phyloP scores from a whole-genome alignment of 257 asterid genomes.

The Solanum phureja region DNA sequence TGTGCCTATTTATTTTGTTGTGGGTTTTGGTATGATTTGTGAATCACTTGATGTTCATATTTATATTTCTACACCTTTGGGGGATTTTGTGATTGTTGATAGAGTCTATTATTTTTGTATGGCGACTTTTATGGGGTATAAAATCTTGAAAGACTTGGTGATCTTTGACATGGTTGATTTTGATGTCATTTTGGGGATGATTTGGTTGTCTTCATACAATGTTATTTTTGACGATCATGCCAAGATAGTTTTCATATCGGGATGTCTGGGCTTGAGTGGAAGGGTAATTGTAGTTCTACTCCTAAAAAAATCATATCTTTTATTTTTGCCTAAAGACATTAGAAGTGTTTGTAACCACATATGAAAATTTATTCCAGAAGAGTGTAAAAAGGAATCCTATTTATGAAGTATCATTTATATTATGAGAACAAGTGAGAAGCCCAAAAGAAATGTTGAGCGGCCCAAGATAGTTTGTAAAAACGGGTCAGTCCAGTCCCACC shows the following conservation, averaged over 20 bases:
- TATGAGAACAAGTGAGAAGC: neutral
- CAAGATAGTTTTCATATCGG: neutral
- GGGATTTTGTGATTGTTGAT: neutral
- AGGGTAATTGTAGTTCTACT: neutral
- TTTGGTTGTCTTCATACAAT: neutral
- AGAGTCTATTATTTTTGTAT: neutral
- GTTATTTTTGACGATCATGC: neutral
- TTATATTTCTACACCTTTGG: neutral
- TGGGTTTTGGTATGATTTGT: neutral
- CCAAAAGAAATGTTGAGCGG: neutral
- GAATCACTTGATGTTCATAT: neutral
- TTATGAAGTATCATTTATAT: neutral
- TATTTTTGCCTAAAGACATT: neutral
- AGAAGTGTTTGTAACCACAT: neutral
- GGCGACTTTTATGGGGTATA: neutral
- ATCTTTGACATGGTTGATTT: neutral
- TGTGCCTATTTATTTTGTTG: neutral
- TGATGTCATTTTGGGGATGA: neutral
- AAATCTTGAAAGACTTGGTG: neutral
- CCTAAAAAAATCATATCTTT: neutral
- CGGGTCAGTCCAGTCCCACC: neutral
- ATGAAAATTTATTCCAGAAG: neutral
- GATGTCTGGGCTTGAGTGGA: neutral
- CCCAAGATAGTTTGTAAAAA: neutral
- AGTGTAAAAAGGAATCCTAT: neutral